These are phyloP conservation scores for Hypholoma fasciculare DNA, from an alignment of 768 basidiomycete genomes.

Conservation along the genomic window DNA sequence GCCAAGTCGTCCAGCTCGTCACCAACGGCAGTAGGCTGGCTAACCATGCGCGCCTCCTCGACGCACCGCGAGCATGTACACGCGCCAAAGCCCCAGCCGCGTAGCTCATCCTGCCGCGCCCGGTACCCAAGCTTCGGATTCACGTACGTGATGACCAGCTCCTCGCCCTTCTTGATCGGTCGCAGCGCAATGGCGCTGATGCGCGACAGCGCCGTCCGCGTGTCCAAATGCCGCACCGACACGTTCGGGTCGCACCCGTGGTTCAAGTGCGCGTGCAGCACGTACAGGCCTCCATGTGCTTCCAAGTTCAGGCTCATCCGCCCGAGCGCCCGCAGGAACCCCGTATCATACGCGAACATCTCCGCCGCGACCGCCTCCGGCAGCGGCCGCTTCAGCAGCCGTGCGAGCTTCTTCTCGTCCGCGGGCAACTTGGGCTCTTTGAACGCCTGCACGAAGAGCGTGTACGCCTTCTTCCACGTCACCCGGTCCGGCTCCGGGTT, in stretches of 20 bases:
- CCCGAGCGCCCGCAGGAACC: constrained; percentile 71
- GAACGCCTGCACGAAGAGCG: constrained; percentile 62
- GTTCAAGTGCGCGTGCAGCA: constrained; percentile 85
- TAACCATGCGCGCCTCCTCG: constrained; percentile 50
- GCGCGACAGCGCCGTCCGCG: constrained; percentile 64
- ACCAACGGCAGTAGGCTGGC: constrained; percentile 24
- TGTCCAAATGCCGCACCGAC: constrained; percentile 76
- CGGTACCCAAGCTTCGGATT: constrained; percentile 55
- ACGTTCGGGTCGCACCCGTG: constrained; percentile 82
- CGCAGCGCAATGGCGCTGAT: constrained; percentile 73
- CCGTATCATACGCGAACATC: constrained; percentile 70
- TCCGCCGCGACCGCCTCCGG: constrained; percentile 48
- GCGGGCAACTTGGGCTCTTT: constrained; percentile 47
- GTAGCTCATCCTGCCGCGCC: constrained; percentile 50
- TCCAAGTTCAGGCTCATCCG: constrained; percentile 86
- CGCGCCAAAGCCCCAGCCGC: constrained; percentile 74
- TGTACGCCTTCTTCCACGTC: constrained; percentile 68
- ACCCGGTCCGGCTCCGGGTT: constrained; percentile 57
- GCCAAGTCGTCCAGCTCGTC: constrained; percentile 49
- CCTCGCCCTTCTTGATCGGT: constrained; percentile 68
- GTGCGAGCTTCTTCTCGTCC: constrained; percentile 59
- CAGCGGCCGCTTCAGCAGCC: constrained; percentile 52
- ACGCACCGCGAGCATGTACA: constrained; percentile 72
- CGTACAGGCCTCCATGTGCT: constrained; percentile 84
- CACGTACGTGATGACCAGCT: constrained; percentile 79